Evolutionary conservation across 306 rosid species (phyloP), one percentile per base, ranked within the genome.

Genomic region (Cicer cuneatum): DNA sequence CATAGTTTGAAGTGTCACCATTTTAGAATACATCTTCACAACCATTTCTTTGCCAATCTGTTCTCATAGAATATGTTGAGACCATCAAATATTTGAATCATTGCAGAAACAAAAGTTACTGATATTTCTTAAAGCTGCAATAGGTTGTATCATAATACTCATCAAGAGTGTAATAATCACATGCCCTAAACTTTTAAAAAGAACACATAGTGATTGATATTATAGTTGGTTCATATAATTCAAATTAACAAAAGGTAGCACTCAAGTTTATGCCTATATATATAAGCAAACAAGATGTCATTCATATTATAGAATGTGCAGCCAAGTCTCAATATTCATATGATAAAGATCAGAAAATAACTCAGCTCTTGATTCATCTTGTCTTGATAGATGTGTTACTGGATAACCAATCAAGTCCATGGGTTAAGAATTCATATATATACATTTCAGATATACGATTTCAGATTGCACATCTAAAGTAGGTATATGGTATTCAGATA

Each of bases 1-100:
- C 96, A 90, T 88, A 15, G 76, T 81, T 83, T 90, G 90, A 61
- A 90, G 89, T 19, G 87, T 88, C 33, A 85, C 84, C 96, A 88
- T 88, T 14, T 85, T 40, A 35, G 78, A 77, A 47, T 90, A 85
- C 88, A 87, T 90, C 78, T 87, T 88, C 74, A 76, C 60, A 12
- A 82, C 92, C 54, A 81, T 67, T 74, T 88, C 92, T 79, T 90
- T 87, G 72, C 76, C 71, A 19, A 85, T 46, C 96, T 88, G 37
- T 81, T 54, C 3, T n/a, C n/a, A n/a, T n/a, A n/a, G n/a, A n/a
- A n/a, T n/a, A n/a, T n/a, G n/a, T n/a, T n/a, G n/a, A n/a, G n/a
- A n/a, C n/a, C n/a, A n/a, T n/a, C n/a, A n/a, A n/a, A n/a, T n/a
- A n/a, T n/a, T n/a, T n/a, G n/a, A n/a, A n/a, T n/a, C n/a, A n/a